Percentiles rank a stretch among this genome's conserved stretches.
Conservation (phyloP, 2,329 filamentous ascomycete species). For the Venturiaceae sp. region DNA sequence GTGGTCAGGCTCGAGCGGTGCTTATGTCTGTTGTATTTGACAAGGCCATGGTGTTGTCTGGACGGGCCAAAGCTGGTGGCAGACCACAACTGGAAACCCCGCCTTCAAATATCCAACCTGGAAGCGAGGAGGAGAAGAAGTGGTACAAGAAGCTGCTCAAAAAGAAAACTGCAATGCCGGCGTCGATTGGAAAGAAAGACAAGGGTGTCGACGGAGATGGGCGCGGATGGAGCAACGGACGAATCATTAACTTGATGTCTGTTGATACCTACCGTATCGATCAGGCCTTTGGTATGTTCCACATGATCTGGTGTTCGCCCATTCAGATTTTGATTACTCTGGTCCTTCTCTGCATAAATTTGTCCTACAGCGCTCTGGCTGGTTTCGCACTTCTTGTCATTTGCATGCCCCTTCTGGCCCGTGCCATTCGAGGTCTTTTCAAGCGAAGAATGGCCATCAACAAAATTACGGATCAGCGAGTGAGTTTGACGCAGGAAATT, state of each 20-base stretch:
- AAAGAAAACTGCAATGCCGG: conserved; percentile 29
- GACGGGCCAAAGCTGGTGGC: conserved; percentile 77
- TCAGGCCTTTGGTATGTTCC: conserved; percentile 78
- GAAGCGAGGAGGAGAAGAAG: conserved; percentile 40
- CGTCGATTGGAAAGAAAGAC: conserved; percentile 28
- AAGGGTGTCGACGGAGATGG: conserved; percentile 55
- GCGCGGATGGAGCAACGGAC: conserved; percentile 82
- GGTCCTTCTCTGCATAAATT: conserved; percentile 70
- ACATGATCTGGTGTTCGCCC: conserved; percentile 83
- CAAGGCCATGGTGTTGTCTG: conserved; percentile 84
- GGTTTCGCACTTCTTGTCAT: conserved; percentile 77
- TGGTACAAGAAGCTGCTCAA: conserved; percentile 38
- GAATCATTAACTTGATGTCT: conserved; percentile 88
- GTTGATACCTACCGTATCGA: conserved; percentile 92
- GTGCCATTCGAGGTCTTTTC: conserved; percentile 69
- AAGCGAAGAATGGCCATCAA: conserved; percentile 71
- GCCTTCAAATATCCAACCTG: conserved; percentile 34
- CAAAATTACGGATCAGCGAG: conserved; percentile 85
- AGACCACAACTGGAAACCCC: conserved; percentile 28
- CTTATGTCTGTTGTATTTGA: conserved; percentile 84
- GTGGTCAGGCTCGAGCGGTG: conserved; percentile 71
- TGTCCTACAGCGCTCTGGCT: conserved; percentile 81
- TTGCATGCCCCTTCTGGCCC: conserved; percentile 66
- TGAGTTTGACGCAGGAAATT: conserved; percentile 87
- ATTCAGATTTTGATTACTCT: conserved; percentile 70